Conservation (phyloP, 148 eudicot genomes). For the Pharnaceum exiguum region DNA sequence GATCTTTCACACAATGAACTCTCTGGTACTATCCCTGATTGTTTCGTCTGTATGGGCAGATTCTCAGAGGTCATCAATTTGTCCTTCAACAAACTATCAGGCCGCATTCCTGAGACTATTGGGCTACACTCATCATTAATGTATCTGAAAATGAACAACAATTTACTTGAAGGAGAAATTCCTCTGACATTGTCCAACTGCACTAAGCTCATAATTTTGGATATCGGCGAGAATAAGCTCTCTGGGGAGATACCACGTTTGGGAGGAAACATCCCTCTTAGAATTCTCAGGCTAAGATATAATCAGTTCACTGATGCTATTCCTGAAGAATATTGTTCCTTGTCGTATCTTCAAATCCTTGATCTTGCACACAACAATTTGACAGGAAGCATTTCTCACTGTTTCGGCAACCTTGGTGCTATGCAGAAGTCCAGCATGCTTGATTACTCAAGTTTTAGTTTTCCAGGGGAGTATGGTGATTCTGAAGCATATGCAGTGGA, state of each 20-base stretch:
- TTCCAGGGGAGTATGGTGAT: not conserved
- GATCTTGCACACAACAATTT: constrained; percentile 36
- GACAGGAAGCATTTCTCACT: constrained; percentile 31
- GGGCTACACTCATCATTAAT: not conserved
- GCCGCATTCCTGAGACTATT: constrained; percentile 22
- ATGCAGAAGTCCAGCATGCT: constrained; percentile 12
- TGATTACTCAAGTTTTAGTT: not conserved
- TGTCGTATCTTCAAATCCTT: constrained; percentile 20
- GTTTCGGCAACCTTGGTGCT: constrained; percentile 21
- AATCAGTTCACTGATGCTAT: constrained; percentile 32
- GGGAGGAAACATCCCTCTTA: not conserved
- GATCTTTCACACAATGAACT: no score
- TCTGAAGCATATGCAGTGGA: not conserved
- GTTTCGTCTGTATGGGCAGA: not conserved
- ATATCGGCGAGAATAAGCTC: constrained; percentile 38
- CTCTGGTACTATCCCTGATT: constrained; percentile 28
- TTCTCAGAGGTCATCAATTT: constrained; percentile 14
- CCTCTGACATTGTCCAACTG: constrained; percentile 5
- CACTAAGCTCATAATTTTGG: constrained; percentile 11
- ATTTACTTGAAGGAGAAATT: constrained; percentile 27
- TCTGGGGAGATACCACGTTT: constrained; percentile 23
- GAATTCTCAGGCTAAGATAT: constrained; percentile 15
- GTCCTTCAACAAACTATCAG: constrained; percentile 31
- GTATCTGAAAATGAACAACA: constrained; percentile 22
- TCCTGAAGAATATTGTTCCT: constrained; percentile 26